Evolutionary conservation across 306 rosid genomes (phyloP).

Genomic region (Pyrus bretschneideri): DNA sequence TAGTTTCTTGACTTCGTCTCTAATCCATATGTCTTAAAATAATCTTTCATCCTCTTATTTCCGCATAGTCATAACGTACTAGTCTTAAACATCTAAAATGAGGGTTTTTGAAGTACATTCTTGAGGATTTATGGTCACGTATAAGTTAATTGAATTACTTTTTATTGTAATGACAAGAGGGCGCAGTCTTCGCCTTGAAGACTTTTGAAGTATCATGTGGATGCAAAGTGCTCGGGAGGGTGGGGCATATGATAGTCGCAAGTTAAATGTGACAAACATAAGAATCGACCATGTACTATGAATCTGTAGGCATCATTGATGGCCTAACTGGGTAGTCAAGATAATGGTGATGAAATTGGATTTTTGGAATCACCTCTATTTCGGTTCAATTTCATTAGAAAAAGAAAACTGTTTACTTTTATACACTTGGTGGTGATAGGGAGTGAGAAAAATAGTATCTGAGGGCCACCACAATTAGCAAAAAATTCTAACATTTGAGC

Average conservation of each 20-base stretch:
- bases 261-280: slow-evolving; percentile 8
- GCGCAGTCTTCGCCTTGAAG: background rate
- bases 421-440: background rate
- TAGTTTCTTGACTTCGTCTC: background rate
- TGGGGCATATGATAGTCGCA: slow-evolving; percentile 12
- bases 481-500: background rate
- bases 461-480: background rate
- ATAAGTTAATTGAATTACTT: background rate
- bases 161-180: background rate
- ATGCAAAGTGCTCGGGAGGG: slow-evolving; percentile 29
- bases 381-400: background rate
- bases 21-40: background rate
- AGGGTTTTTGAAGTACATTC: background rate
- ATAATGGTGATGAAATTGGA: slow-evolving; percentile 8
- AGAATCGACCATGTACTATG: slow-evolving; percentile 46
- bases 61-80: background rate
- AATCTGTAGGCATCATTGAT: slow-evolving; percentile 48
- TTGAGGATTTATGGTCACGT: background rate
- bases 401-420: no score
- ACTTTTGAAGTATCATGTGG: background rate
- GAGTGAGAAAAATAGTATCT: background rate
- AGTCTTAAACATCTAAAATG: background rate
- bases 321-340: slow-evolving; percentile 43
- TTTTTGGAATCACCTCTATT: slow-evolving; percentile 4
- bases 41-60: background rate